Evolutionary conservation across 306 rosid species (phyloP), one percentile per base, ranked within the genome.

Genomic region (Sicyos edulis): DNA sequence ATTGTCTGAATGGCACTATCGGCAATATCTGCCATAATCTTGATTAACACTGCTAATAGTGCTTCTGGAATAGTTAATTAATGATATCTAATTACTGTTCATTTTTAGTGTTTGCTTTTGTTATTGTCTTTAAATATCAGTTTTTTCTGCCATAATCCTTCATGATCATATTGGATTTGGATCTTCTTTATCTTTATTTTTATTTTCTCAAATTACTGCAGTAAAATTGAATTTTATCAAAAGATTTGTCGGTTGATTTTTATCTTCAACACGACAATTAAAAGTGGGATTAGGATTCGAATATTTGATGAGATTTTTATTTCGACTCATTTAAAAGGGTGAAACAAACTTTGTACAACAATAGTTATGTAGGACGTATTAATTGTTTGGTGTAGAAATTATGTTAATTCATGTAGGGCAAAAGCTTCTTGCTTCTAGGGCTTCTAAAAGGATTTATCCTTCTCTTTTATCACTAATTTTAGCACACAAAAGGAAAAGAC

Each of bases 11-110:
- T 65, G 10, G 71, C 71, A 65, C n/a, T 65, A 65, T 19, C 10
- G 52, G 11, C 54, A 65, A 65, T 65, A 65, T 65, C 71, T 64
- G 8, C 71, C 71, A 65, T 45, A 67, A 67, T 67, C 72, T 44
- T 47, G 47, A 21, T 67, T 47, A 67, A 37, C 72, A 67, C 72
- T 45, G 72, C 72, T 67, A 67, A 67, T 67, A 47, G 49, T 67
- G 72, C 55, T 47, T 65, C 49, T 45, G 55, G 34, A 67, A 67
- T 47, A 67, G 72, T 22, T 45, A 47, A 67, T 67, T 67, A 67
- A 67, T 67, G 55, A 67, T 67, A 12, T 67, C 72, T 29, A 12
- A 29, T 13, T 60, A 26, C 10, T 60, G 44, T 60, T 60, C 42
- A 26, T 60, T 44, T 44, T 66, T 67, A 45, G 72, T 67, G 55